Evolutionary conservation across 805 yeast species (phyloP).

Genomic region (Blastobotrys chiropterorum): DNA sequence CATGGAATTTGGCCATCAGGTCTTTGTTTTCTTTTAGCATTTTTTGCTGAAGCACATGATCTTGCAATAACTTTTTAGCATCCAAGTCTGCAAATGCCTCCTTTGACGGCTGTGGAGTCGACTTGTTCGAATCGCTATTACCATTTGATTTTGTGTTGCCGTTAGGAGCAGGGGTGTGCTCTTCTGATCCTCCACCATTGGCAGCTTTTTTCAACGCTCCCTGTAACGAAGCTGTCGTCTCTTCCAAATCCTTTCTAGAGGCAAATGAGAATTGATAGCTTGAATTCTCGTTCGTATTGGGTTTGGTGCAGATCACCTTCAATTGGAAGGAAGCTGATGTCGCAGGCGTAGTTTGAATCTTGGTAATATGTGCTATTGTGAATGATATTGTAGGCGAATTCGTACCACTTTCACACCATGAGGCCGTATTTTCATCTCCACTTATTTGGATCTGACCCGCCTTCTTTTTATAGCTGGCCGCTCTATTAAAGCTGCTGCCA

Average conservation of each 20-base stretch:
- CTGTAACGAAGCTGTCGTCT: conserved; percentile 8
- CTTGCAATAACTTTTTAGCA: conserved; percentile 53
- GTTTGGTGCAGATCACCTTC: conserved; percentile 38
- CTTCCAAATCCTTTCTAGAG: conserved; percentile 10
- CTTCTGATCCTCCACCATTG: conserved; percentile 3
- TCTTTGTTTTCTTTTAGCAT: conserved; percentile 62
- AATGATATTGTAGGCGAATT: background rate
- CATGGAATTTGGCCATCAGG: conserved; percentile 72
- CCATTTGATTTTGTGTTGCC: conserved; percentile 32
- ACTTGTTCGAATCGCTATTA: conserved; percentile 19
- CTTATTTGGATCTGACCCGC: conserved; percentile 9
- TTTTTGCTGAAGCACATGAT: conserved; percentile 72
- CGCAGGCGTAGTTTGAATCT: conserved; percentile 63
- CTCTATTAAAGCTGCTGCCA: conserved; percentile 4
- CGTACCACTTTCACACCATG: conserved; percentile 5
- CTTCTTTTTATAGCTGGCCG: conserved; percentile 13
- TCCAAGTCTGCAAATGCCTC: conserved; percentile 38
- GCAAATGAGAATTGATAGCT: conserved; percentile 10
- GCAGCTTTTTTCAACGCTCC: conserved; percentile 5
- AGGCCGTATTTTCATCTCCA: conserved; percentile 3
- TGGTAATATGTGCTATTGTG: conserved; percentile 1
- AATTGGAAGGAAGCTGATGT: conserved; percentile 61
- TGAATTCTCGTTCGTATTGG: conserved; percentile 3
- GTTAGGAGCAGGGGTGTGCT: conserved; percentile 6
- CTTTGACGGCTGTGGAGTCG: conserved; percentile 4